A percentile compares a stretch with the other conserved stretches of the same genome.
Evolutionary conservation across 2,329 filamentous ascomycete species (phyloP).

Genomic region (Coleophoma eucalyptorum): DNA sequence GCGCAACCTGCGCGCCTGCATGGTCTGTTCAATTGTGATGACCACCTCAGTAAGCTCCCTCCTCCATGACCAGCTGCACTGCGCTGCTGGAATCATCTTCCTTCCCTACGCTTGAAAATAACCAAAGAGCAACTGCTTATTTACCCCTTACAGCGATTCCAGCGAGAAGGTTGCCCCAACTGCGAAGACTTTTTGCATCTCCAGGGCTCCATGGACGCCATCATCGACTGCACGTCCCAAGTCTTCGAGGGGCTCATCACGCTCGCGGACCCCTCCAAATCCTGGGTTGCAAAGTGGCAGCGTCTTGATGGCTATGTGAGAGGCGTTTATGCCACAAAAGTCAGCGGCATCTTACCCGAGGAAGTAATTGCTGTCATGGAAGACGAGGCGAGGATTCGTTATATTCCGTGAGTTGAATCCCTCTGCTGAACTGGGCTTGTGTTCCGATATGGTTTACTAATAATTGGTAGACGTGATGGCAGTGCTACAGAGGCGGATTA

Average conservation of each 20-base stretch:
- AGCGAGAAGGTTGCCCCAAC: conserved; percentile 87
- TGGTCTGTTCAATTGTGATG: conserved; percentile 97
- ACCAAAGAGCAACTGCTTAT: too few species aligned
- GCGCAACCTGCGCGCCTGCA: conserved; percentile 90
- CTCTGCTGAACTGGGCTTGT: not conserved
- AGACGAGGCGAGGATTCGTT: conserved; percentile 60
- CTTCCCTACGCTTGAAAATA: not conserved
- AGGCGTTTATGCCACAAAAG: conserved; percentile 92
- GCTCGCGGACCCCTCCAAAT: conserved; percentile 74
- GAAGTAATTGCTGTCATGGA: conserved; percentile 58
- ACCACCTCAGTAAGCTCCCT: conserved; percentile 59
- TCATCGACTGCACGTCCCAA: conserved; percentile 90
- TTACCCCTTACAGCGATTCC: conserved; percentile 63
- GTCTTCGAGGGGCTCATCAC: conserved; percentile 93
- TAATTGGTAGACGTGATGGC: conserved; percentile 45
- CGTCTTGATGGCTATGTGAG: conserved; percentile 82
- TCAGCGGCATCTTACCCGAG: conserved; percentile 74
- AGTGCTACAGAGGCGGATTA: conserved; percentile 37
- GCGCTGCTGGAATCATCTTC: conserved; percentile 1
- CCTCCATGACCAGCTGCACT: conserved; percentile 3
- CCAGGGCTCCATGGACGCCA: conserved; percentile 70
- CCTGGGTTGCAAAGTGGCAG: conserved; percentile 98
- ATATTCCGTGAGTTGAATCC: conserved; percentile 55
- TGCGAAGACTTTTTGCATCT: conserved; percentile 92
- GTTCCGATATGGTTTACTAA: conserved; percentile 10